Evolutionary conservation across 2,329 filamentous ascomycete genomes (phyloP).

Genomic region (Periconia digitata): DNA sequence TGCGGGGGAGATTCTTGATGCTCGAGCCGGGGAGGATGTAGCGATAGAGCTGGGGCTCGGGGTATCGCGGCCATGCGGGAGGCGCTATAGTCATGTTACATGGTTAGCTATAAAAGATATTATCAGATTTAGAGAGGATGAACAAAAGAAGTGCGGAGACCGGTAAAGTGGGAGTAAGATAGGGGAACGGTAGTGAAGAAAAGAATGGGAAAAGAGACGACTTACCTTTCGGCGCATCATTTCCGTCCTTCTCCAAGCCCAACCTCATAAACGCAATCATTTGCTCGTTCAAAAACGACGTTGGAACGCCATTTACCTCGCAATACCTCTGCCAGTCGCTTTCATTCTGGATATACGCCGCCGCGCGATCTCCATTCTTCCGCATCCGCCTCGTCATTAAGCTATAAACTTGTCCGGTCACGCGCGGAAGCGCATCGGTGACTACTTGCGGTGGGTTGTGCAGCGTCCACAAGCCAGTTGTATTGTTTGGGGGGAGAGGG

Average conservation of each 20-base stretch:
- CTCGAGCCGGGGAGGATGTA: conserved; percentile 18
- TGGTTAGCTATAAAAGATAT: too few species aligned
- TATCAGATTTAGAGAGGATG: conserved; percentile 1
- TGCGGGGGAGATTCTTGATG: conserved; percentile 17
- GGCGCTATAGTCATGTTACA: conserved; percentile 16
- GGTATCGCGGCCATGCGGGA: conserved; percentile 23
- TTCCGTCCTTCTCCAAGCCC: conserved; percentile 10
- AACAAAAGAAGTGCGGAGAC: neutral
- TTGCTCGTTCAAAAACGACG: conserved; percentile 24
- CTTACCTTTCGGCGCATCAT: conserved; percentile 14
- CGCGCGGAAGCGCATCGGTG: conserved; percentile 20
- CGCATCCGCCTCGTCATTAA: conserved; percentile 28
- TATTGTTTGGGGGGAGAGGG: neutral
- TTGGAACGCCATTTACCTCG: conserved; percentile 22
- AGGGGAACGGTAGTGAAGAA: too few species aligned
- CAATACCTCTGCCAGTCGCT: conserved; percentile 25
- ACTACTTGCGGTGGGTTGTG: conserved; percentile 34
- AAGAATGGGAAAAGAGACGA: neutral
- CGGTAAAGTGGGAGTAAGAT: too few species aligned
- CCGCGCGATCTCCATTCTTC: conserved; percentile 10
- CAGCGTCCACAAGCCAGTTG: conserved; percentile 24
- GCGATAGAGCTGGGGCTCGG: conserved; percentile 22
- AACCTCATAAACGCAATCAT: conserved; percentile 21
- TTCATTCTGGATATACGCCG: conserved; percentile 24
- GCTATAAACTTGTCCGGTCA: neutral